Evolutionary conservation across 192 early-diverging fungal species (phyloP).

Genomic region (Spizellomyces punctatus): DNA sequence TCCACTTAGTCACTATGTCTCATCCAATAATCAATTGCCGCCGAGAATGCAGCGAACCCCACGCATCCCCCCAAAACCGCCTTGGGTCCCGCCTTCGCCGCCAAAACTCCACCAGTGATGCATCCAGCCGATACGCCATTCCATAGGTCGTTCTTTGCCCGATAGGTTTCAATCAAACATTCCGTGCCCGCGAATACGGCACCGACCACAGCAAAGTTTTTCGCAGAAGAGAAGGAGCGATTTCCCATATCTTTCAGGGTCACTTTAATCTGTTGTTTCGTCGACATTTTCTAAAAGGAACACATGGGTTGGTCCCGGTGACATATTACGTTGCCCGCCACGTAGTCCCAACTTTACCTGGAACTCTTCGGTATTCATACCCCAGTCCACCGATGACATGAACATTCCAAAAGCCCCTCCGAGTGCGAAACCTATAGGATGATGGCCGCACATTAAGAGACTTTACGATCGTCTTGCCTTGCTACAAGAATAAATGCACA

Average conservation of each 20-base stretch:
- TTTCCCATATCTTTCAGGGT: conserved; percentile 89
- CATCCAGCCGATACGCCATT: conserved; percentile 90
- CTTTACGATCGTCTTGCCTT: background rate
- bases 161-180: conserved; percentile 92
- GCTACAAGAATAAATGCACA: conserved; percentile 15
- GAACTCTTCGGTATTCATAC: conserved; percentile 67
- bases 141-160: conserved; percentile 93
- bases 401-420: conserved; percentile 91
- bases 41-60: conserved; percentile 93
- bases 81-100: conserved; percentile 65
- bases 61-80: conserved; percentile 80
- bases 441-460: background rate
- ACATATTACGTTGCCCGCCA: too few relatives aligned
- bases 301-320: conserved; percentile 34
- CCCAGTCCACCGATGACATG: conserved; percentile 88
- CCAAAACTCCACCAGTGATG: conserved; percentile 79
- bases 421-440: conserved; percentile 74
- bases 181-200: conserved; percentile 92
- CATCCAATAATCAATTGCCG: conserved; percentile 91
- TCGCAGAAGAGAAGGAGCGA: conserved; percentile 80
- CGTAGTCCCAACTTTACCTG: conserved; percentile 3
- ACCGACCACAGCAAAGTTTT: conserved; percentile 91
- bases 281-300: conserved; percentile 63
- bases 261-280: conserved; percentile 81
- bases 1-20: conserved; percentile 35